phyloP scores from a whole-genome alignment of 331 rosid species.

The Malus hybrid region DNA sequence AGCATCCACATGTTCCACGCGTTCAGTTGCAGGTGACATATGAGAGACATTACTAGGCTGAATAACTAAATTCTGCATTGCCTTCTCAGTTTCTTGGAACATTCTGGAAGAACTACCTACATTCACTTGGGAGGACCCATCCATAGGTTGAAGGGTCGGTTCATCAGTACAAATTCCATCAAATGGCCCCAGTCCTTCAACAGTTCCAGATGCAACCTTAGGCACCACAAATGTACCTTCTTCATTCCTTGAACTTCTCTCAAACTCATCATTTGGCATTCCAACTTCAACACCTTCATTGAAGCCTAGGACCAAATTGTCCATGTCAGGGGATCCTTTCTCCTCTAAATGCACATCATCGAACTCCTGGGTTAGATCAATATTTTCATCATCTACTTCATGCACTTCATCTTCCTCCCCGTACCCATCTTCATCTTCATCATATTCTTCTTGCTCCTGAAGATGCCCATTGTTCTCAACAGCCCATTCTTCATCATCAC shows the following conservation, averaged over 20 bases:
- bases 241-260: constrained; percentile 43
- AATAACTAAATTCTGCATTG: constrained; percentile 33
- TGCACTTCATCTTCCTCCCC: constrained; percentile 91
- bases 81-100: constrained; percentile 56
- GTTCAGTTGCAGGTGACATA: constrained; percentile 29
- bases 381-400: constrained; percentile 64
- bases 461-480: constrained; percentile 60
- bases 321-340: constrained; percentile 64
- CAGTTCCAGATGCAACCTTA: constrained; percentile 28
- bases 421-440: constrained; percentile 86
- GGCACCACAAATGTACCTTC: constrained; percentile 31
- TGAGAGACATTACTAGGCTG: constrained; percentile 38
- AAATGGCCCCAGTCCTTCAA: constrained; percentile 44
- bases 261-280: constrained; percentile 83
- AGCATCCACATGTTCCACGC: constrained; percentile 36
- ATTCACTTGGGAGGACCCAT: constrained; percentile 38
- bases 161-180: constrained; percentile 33
- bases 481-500: constrained; percentile 91
- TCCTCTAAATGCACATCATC: constrained; percentile 63
- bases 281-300: constrained; percentile 91
- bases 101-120: constrained; percentile 40
- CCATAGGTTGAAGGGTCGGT: constrained; percentile 34
- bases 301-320: constrained; percentile 78
- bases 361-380: constrained; percentile 44
- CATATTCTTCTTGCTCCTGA: constrained; percentile 95